Conservation (phyloP, 2,329 filamentous ascomycete genomes). For the Cladobotryum mycophilum region DNA sequence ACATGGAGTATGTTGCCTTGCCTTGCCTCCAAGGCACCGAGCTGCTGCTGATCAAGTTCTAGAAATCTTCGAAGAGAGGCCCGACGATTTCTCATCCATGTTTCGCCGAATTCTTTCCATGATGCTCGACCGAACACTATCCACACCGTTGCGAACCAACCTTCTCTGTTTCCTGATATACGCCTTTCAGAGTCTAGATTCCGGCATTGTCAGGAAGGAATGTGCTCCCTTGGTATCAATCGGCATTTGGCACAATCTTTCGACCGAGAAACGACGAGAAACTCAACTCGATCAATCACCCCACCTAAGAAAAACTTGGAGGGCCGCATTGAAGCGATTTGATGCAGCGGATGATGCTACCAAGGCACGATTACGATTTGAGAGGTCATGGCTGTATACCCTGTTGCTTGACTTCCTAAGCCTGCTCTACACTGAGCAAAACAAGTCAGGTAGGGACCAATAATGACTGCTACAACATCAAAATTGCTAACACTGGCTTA, state of each 20-base stretch:
- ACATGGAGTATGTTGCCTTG: constrained; percentile 63
- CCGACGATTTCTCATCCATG: constrained; percentile 77
- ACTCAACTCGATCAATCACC: constrained; percentile 62
- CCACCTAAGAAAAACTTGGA: constrained; percentile 85
- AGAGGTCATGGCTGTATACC: constrained; percentile 88
- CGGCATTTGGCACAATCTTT: constrained; percentile 89
- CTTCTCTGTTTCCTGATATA: constrained; percentile 86
- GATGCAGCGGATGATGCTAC: constrained; percentile 75
- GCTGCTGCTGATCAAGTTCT: constrained; percentile 13
- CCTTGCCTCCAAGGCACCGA: constrained; percentile 1
- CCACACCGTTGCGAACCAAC: constrained; percentile 64
- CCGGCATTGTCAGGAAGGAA: constrained; percentile 83
- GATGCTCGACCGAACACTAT: constrained; percentile 65
- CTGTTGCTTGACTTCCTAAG: constrained; percentile 77
- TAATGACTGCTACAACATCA: background rate
- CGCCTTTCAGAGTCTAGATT: constrained; percentile 91
- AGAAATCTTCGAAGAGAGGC: constrained; percentile 70
- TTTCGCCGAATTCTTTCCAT: constrained; percentile 88
- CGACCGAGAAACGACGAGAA: constrained; percentile 69
- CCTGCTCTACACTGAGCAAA: constrained; percentile 56
- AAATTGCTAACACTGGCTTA: constrained; percentile 19
- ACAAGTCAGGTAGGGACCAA: constrained; percentile 36
- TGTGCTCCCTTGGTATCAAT: constrained; percentile 94
- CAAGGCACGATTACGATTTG: constrained; percentile 78
- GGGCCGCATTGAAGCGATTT: constrained; percentile 76